Percentiles rank a stretch among this genome's conserved stretches.
These are phyloP conservation scores for Plasmodium fragile DNA, from an alignment of 169 alveolate species.

Conservation along the genomic window DNA sequence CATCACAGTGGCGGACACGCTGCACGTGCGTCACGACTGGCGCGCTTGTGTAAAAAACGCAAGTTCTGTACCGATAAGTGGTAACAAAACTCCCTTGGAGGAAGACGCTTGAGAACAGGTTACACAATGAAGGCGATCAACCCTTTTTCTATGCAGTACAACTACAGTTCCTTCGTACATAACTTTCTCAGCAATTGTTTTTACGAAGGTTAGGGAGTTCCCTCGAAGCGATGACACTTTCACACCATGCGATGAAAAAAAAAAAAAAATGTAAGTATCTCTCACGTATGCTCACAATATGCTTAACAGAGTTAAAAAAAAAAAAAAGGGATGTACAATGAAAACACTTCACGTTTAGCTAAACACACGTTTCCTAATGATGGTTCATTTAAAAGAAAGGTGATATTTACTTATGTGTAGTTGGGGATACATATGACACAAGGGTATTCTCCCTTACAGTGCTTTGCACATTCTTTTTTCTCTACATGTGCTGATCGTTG, in stretches of 20 bases:
- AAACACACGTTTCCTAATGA: background rate
- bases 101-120: background rate
- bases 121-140: background rate
- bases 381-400: background rate
- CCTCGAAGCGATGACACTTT: background rate
- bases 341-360: background rate
- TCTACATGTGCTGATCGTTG: background rate
- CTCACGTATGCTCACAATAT: background rate
- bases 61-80: background rate
- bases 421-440: background rate
- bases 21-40: background rate
- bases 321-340: background rate
- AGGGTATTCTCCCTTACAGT: background rate
- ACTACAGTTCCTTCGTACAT: background rate
- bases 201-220: background rate
- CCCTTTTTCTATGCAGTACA: background rate
- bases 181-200: background rate
- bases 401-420: background rate
- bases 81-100: background rate
- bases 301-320: background rate
- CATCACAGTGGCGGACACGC: background rate
- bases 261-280: background rate
- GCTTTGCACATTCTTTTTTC: background rate
- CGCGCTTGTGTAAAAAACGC: background rate
- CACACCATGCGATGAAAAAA: background rate